Base-by-base conservation (phyloP, 352 stramenopile species). In the Phytophthora fragariaefolia region DNA sequence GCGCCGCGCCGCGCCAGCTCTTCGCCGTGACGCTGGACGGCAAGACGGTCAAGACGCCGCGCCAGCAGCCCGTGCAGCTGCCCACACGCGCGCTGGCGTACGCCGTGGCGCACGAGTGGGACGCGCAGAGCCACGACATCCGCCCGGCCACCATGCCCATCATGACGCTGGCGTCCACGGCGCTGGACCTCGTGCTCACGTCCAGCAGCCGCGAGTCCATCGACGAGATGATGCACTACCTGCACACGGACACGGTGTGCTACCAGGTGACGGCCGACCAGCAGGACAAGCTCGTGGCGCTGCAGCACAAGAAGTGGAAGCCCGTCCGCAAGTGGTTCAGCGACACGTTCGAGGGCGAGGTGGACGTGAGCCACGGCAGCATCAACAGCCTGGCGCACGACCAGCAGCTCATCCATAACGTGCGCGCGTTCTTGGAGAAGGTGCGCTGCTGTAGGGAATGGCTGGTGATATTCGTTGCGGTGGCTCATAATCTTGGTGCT, bases 221-320 rank as follows among this genome's bases (percentile, higher is more conserved):
- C 28, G 65, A 86, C 48, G 87, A 96, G 71, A 92, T 96, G 71
- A 73, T 95, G 73, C 87, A 94, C 66, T 96, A 95, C 69, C 63
- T 96, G 56, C 76, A 93, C 66, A 93, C 87, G 45, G 89, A 96
- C 74, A 96, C 87, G n/a, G 74, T 95, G n/a, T 95, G 87, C 80
- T 95, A 93, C 66, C 80, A 92, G 58, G 82, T 94, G 13, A 92
- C 87, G 27, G 84, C 79, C 20, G 82, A 91, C 52, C 87, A 95
- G 59, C 76, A 92, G 59, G 87, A 94, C 36, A 91, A 93, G 67
- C 85, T 96, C n/a, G 76, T 87, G 42, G 55, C 71, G 48, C 67
- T 89, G 42, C 89, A 96, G 78, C 76, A 90, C 40, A 94, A 95
- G 76, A 94, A 93, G 73, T 96, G 89, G 89, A 76, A 81, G 12